A percentile compares a stretch with the other conserved stretches of the same genome.
Evolutionary conservation across 2,329 filamentous ascomycete species (phyloP).

Genomic region (Diaporthe aspalathi): DNA sequence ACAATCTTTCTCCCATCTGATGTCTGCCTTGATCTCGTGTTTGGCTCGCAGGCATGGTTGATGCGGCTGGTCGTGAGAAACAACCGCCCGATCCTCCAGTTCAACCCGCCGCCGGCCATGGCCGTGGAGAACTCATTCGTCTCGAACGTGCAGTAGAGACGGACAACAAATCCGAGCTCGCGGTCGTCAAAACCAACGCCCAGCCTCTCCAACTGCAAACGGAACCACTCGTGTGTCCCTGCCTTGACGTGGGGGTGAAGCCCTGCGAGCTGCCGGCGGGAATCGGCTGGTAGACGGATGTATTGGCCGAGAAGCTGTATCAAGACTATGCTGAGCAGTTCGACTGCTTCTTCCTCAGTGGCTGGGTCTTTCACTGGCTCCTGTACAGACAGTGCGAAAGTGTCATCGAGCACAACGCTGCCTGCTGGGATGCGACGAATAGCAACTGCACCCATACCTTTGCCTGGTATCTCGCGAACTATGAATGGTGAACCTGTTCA

Average conservation of each 20-base stretch:
- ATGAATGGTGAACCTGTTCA: constrained; percentile 14
- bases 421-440: constrained; percentile 24
- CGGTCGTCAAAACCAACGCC: neutral
- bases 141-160: constrained; percentile 32
- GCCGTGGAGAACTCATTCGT: constrained; percentile 28
- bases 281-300: neutral
- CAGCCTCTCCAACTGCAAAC: neutral
- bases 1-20: constrained; percentile 24
- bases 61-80: constrained; percentile 27
- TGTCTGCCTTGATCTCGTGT: constrained; percentile 25
- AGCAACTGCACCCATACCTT: constrained; percentile 24
- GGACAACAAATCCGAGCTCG: constrained; percentile 14
- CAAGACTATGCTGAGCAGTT: constrained; percentile 14
- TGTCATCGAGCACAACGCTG: constrained; percentile 30
- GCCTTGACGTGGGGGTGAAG: constrained; percentile 17
- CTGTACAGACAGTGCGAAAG: constrained; percentile 30
- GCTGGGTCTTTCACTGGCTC: constrained; percentile 14
- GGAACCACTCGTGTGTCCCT: constrained; percentile 22
- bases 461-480: constrained; percentile 25
- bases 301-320: constrained; percentile 25
- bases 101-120: neutral
- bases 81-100: constrained; percentile 18
- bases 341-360: constrained; percentile 12
- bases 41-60: constrained; percentile 33
- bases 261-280: constrained; percentile 8